These are phyloP conservation scores for Paraglomus occultum DNA, from an alignment of 192 early-diverging fungal species.

Conservation along the genomic window DNA sequence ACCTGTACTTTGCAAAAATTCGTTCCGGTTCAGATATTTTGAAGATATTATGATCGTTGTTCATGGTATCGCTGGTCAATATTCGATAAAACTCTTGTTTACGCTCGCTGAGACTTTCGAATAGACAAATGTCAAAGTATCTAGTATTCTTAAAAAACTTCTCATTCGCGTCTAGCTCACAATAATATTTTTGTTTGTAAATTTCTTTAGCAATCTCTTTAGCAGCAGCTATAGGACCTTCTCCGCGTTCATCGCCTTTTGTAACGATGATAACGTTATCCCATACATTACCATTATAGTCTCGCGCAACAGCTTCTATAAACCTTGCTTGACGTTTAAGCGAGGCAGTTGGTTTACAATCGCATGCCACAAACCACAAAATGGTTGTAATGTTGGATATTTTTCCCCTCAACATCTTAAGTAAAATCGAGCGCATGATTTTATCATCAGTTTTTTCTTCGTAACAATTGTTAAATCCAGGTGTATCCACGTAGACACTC, in stretches of 20 bases:
- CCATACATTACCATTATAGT: slow-evolving; percentile 24
- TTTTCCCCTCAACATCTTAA: not conserved
- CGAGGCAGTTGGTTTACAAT: not conserved
- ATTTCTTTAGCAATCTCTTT: not conserved
- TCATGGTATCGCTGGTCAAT: too few relatives aligned
- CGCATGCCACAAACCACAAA: slow-evolving; percentile 11
- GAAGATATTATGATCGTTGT: too few relatives aligned
- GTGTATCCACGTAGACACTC: slow-evolving; percentile 23
- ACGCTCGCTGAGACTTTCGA: slow-evolving; percentile 15
- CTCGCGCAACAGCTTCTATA: slow-evolving; percentile 15
- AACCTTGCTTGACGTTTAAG: slow-evolving; percentile 15
- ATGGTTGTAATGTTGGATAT: slow-evolving; percentile 12
- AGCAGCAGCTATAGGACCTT: slow-evolving; percentile 12
- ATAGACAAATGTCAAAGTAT: slow-evolving; percentile 1
- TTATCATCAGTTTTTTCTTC: slow-evolving; percentile 11
- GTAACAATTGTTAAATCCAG: slow-evolving; percentile 22
- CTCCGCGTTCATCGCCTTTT: not conserved
- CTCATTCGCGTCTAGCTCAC: not conserved
- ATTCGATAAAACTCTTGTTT: too few relatives aligned
- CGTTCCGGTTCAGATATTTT: slow-evolving; percentile 7
- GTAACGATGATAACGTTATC: slow-evolving; percentile 26
- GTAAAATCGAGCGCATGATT: slow-evolving; percentile 7
- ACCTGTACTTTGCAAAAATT: slow-evolving; percentile 11
- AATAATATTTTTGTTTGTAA: too few relatives aligned
- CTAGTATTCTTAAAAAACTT: not conserved